Conservation (phyloP, 208 protist species). For the Leishmania major region DNA sequence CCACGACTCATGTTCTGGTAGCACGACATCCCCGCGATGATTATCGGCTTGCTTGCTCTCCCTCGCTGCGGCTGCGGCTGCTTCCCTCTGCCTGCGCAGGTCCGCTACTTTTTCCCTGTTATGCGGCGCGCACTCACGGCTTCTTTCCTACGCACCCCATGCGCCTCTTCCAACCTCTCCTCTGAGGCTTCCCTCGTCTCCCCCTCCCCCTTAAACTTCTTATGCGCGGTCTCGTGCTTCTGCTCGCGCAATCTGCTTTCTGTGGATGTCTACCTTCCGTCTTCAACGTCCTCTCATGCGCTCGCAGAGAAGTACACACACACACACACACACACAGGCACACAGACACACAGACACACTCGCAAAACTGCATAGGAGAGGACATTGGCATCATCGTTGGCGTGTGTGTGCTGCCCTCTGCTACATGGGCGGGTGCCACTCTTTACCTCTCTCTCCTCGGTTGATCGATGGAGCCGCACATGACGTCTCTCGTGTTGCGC, state of each 20-base stretch:
- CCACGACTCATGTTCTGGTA: neutral
- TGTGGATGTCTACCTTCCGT: neutral
- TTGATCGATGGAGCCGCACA: neutral
- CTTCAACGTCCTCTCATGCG: neutral
- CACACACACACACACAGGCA: neutral
- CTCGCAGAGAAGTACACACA: neutral
- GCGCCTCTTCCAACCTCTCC: neutral
- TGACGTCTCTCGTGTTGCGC: constrained; percentile 22
- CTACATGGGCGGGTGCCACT: neutral
- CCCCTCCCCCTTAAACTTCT: neutral
- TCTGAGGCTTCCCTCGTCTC: neutral
- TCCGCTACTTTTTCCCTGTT: neutral
- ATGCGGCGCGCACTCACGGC: neutral
- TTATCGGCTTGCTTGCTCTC: neutral
- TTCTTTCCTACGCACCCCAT: neutral
- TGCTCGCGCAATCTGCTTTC: neutral
- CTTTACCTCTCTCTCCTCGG: neutral
- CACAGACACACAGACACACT: neutral
- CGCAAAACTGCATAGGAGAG: neutral
- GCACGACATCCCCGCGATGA: neutral
- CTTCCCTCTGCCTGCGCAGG: neutral
- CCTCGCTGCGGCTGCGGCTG: neutral
- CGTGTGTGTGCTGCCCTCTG: neutral
- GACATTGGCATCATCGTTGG: neutral
- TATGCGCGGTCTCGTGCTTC: neutral